Base-by-base conservation (phyloP, 139 green algal species). In the Pleodorina starrii region DNA sequence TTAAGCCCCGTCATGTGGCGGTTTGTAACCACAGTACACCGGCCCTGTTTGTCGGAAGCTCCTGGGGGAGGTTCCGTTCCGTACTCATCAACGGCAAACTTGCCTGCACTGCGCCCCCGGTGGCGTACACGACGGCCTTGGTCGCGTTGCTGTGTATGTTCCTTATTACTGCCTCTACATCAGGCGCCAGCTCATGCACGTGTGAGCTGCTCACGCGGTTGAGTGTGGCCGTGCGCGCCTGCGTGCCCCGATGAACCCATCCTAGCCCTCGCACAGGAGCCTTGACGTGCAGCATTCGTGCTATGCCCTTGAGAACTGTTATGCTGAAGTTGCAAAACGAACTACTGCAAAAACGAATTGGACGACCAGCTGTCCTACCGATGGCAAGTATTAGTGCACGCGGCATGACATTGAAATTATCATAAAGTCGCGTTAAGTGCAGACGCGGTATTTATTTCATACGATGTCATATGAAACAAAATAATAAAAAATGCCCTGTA, bases 41-140 rank as follows among this genome's bases (percentile, higher is more conserved):
- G 14, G 17, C 51, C 14, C 17, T 60, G 50, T 17, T 60, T 60
- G 14, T 17, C 21, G 9, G 25, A 12, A 66, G 54, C 54, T 12
- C 25, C 54, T 32, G 54, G 2, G 21, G 54, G 7, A 66, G 2
- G 9, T 66, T 66, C 54, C 54, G 7, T n/a, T n/a, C n/a, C 54
- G 21, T 66, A 17, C 17, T 17, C 51, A 60, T 60, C 17, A 5
- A 66, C 21, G 5, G 21, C 29, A 21, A 21, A 66, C 54, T 27
- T 66, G 29, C 54, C 7, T 66, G 54, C 54, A 66, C 54, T 66
- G 54, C 54, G 54, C 54, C 54, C 54, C 54, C 54, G 21, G 54
- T 66, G 9, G 43, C 84, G n/a, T 89, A 89, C 35, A 89, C 69
- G 0, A 89, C 69, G 1, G 84, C 84, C 69, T 89, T 89, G 12